Base-by-base conservation (phyloP, 1,284 basidiomycete species). In the Puccinia triticina region DNA sequence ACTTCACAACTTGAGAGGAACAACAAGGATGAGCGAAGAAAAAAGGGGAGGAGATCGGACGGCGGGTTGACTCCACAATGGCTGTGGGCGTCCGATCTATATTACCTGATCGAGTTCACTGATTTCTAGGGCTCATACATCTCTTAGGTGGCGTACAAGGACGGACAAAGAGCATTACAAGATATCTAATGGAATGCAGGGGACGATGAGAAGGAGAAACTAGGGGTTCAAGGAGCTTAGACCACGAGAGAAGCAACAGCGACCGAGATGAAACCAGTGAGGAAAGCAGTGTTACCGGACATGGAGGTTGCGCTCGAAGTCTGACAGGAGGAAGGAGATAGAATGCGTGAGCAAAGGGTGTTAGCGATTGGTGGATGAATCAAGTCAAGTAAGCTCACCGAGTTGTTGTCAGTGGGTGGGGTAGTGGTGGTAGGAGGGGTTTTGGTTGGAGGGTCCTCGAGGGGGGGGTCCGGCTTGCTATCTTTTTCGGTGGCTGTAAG, bases 211-310 rank as follows among this genome's bases (percentile, higher is more conserved):
- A 37, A 48, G 16, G 43, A 69, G 5, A 23, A 48, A 69, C 23
- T 43, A 5, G 21, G 40, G 40, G 21, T 43, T 18, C n/a, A n/a
- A 34, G 7, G 14, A 37, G 37, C 43, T 69, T 29, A 69, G 43
- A 69, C 40, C 23, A 69, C 66, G 16, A 69, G 40, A 29, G 66
- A 69, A 23, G 66, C 66, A 12, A 69, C 43, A 16, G 66, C 66
- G 2, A 69, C 43, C 12, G 43, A 46, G 66, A 69, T 21, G 23
- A 69, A 48, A 4, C 66, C 66, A 29, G 66, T 69, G n/a, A 69
- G 16, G 43, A 69, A 69, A 29, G 66, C 40, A 14, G 26, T n/a
- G 26, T 69, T 37, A 12, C 40, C 66, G 7, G 66, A 69, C 66
- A 69, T 69, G 1, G 66, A 29, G 23, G 43, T 69, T 7, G 66